Evolutionary conservation across 78 protist species (phyloP), one percentile per base, ranked within the genome.

Genomic region (Dictyostelium capitatum): DNA sequence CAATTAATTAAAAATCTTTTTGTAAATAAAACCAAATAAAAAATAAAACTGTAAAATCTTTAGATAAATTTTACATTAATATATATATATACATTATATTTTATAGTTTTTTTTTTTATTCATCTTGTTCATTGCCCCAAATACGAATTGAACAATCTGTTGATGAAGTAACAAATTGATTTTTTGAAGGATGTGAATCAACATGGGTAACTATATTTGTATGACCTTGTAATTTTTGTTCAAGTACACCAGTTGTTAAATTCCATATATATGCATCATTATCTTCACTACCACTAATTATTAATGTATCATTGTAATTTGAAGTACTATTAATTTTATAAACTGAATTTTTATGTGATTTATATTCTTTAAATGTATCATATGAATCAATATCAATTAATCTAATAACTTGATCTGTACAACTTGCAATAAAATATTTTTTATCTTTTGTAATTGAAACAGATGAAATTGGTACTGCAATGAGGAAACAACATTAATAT

Each of bases 221-320:
- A 51, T 83, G 96, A 37, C 81, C 89, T 30, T 46, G n/a, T 41
- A 93, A 43, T 47, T 57, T 47, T 19, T 37, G 20, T 17, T 64
- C 11, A 3, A 87, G 14, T 6, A 43, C 70, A 7, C 74, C 96
- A 25, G 48, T 77, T 23, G 62, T 48, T 25, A 64, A 23, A 12
- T 85, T 89, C 91, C 91, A 93, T 3, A 87, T 51, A 46, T 80
- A 83, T 3, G 84, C 14, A 48, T 84, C 74, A 56, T 67, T 77
- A 64, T 93, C 92, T 46, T 93, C 96, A 3, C 89, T 77, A n/a
- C 96, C 96, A 69, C 89, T 64, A 4, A 93, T 54, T 8, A 93
- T 56, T 62, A 80, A 19, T 1, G 96, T 67, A 19, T 93, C 96
- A 47, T 93, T 80, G 17, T 25, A 81, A 25, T 69, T 41, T 14